Evolutionary conservation across 805 yeast genomes (phyloP).

Genomic region (Wickerhamomyces canadensis): DNA sequence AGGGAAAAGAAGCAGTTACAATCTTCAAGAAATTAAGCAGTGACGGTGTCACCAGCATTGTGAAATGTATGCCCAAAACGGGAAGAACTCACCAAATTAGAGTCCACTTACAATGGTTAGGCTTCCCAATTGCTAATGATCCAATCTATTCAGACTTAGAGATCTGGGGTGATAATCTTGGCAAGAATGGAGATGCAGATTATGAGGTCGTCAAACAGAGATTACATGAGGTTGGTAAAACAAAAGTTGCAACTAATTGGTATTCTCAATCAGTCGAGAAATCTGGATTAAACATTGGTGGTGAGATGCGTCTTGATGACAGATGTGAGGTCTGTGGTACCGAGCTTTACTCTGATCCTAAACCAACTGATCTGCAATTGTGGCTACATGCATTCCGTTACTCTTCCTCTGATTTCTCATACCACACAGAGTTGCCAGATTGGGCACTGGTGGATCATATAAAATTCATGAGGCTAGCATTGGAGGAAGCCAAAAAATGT

Average conservation of each 20-base stretch:
- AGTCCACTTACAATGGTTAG: slow-evolving; percentile 86
- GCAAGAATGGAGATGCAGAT: slow-evolving; percentile 50
- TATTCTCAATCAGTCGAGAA: slow-evolving; percentile 39
- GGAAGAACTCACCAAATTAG: slow-evolving; percentile 96
- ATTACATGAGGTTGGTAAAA: slow-evolving; percentile 67
- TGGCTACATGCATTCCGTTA: slow-evolving; percentile 92
- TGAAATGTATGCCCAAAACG: slow-evolving; percentile 78
- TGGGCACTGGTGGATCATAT: slow-evolving; percentile 53
- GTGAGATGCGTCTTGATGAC: slow-evolving; percentile 60
- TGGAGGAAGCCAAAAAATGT: slow-evolving; percentile 74
- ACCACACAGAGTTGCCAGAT: slow-evolving; percentile 21
- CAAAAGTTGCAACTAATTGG: slow-evolving; percentile 64
- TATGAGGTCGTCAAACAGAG: slow-evolving; percentile 39
- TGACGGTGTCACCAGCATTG: slow-evolving; percentile 49
- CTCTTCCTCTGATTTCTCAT: slow-evolving; percentile 38
- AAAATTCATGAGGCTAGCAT: slow-evolving; percentile 67
- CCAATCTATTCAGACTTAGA: slow-evolving; percentile 76
- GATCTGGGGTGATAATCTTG: slow-evolving; percentile 78
- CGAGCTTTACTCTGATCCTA: slow-evolving; percentile 80
- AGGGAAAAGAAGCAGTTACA: slow-evolving; percentile 66
- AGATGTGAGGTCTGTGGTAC: slow-evolving; percentile 62
- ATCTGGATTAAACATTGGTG: slow-evolving; percentile 23
- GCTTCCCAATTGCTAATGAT: slow-evolving; percentile 87
- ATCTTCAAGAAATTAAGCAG: slow-evolving; percentile 36
- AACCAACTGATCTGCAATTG: slow-evolving; percentile 76